Conservation (phyloP, 2,329 filamentous ascomycete species). For the Pyricularia pennisetigena region DNA sequence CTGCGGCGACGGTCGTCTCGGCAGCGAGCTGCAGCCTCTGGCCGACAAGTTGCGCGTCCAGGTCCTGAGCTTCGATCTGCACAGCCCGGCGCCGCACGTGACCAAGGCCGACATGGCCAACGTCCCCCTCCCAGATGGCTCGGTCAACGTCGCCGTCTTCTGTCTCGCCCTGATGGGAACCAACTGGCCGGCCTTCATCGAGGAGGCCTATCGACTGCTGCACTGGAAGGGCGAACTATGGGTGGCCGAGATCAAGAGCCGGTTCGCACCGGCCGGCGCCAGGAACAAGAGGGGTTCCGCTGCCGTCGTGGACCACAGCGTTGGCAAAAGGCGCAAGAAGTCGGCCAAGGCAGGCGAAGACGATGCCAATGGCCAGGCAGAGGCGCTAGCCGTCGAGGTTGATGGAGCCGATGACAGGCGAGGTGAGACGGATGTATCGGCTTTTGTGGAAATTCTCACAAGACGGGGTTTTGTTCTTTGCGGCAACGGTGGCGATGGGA, state of each 20-base stretch:
- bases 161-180: slow-evolving; percentile 98
- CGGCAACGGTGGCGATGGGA: slow-evolving; percentile 47
- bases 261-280: slow-evolving; percentile 52
- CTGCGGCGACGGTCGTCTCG: slow-evolving; percentile 82
- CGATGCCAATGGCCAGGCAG: slow-evolving; percentile 21
- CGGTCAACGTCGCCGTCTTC: slow-evolving; percentile 82
- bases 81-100: slow-evolving; percentile 65
- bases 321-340: slow-evolving; percentile 55
- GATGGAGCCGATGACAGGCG: slow-evolving; percentile 55
- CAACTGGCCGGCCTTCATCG: slow-evolving; percentile 94
- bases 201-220: slow-evolving; percentile 87
- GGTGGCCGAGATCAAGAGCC: slow-evolving; percentile 93
- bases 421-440: slow-evolving; percentile 74
- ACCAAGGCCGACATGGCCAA: slow-evolving; percentile 83
- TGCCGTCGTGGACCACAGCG: slow-evolving; percentile 53
- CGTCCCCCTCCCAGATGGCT: slow-evolving; percentile 64
- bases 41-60: slow-evolving; percentile 60
- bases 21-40: slow-evolving; percentile 55
- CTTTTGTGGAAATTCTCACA: slow-evolving; percentile 75
- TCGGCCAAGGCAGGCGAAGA: slow-evolving; percentile 28
- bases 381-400: slow-evolving; percentile 57
- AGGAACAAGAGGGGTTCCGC: slow-evolving; percentile 14
- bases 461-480: slow-evolving; percentile 80
- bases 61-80: slow-evolving; percentile 79
- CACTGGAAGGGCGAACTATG: slow-evolving; percentile 93